These are phyloP conservation scores for Physcomitrellopsis africana DNA, from an alignment of 225 moss, liverwort and hornwort genomes.

Conservation along the genomic window DNA sequence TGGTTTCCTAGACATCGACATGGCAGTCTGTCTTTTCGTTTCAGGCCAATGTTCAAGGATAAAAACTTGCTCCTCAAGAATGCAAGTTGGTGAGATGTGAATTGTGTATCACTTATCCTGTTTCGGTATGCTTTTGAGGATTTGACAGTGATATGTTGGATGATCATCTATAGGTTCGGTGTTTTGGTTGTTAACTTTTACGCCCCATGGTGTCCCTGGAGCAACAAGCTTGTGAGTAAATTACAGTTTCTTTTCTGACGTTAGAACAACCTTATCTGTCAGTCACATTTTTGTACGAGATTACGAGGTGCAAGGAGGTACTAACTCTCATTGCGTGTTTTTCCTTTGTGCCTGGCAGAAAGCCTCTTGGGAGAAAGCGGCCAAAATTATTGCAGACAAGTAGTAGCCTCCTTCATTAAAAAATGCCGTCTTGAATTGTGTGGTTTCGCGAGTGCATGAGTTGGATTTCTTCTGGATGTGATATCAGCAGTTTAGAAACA, in stretches of 20 bases:
- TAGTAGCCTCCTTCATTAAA: constrained; percentile 19
- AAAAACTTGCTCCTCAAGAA: constrained; percentile 12
- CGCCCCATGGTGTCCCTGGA: constrained; percentile 79
- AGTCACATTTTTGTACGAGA: constrained; percentile 3
- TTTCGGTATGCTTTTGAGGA: constrained; percentile 17
- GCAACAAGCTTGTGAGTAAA: constrained; percentile 68
- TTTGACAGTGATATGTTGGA: constrained; percentile 20
- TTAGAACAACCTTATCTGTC: neutral
- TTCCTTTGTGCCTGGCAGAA: constrained; percentile 38
- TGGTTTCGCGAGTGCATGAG: constrained; percentile 8
- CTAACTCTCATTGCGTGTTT: constrained; percentile 24
- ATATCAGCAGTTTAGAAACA: constrained; percentile 13
- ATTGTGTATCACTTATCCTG: neutral
- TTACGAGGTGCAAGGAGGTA: neutral
- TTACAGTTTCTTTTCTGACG: constrained; percentile 1
- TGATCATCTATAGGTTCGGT: constrained; percentile 60
- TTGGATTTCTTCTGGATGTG: constrained; percentile 6
- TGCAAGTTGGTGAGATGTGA: neutral
- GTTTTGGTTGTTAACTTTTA: constrained; percentile 79
- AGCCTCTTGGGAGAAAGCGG: constrained; percentile 86
- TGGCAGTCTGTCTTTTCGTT: constrained; percentile 5
- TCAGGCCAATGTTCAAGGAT: neutral
- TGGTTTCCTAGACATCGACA: neutral
- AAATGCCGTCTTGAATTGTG: neutral
- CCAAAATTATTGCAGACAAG: constrained; percentile 74